Base-by-base conservation (phyloP, 1,139 yeast species). In the Debaryomyces singareniensis region DNA sequence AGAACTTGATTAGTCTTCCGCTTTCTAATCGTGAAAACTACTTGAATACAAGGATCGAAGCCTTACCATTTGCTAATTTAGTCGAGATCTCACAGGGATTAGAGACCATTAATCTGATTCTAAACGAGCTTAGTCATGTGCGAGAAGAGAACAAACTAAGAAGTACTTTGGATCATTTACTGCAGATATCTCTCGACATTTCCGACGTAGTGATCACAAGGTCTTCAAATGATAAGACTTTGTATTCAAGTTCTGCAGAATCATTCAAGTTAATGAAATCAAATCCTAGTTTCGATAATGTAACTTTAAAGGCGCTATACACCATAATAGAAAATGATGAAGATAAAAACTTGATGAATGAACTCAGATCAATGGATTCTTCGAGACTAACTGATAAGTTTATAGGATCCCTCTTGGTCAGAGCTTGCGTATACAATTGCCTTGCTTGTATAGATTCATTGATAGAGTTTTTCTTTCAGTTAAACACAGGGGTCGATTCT, bases 41-140 rank as follows among this genome's bases (percentile, higher is more conserved):
- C 47, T 60, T 87, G 36, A 56, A 70, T 15, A 73, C 91, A 1
- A 75, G 93, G 47, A 78, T 89, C 16, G 64, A 74, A 39, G 82
- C 89, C 4, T 62, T 84, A 34, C 81, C 87, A 1, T 87, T 89
- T 58, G 85, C 95, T 6, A 77, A 82, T 40, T 85, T 76, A 33
- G 40, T 65, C 2, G 83, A 77, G 14, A 62, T 83, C 13, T 60
- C 71, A 12, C 63, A 65, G 12, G 67, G 73, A 23, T 62, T 89
- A 43, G 64, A 69, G 10, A 45, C 57, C 5, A 76, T 84, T 36
- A 80, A 79, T 45, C 58, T 55, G 5, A 70, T 73, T 31, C 58
- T 87, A 44, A 65, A 47, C 32, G 55, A 55, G 28, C 47, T 65
- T 35, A 35, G 37, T 5, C 39, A 35, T 9, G 25, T 23, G 7